Evolutionary conservation across 441 rosid species (phyloP).

Genomic region (Bocquillonia castaneifolia): DNA sequence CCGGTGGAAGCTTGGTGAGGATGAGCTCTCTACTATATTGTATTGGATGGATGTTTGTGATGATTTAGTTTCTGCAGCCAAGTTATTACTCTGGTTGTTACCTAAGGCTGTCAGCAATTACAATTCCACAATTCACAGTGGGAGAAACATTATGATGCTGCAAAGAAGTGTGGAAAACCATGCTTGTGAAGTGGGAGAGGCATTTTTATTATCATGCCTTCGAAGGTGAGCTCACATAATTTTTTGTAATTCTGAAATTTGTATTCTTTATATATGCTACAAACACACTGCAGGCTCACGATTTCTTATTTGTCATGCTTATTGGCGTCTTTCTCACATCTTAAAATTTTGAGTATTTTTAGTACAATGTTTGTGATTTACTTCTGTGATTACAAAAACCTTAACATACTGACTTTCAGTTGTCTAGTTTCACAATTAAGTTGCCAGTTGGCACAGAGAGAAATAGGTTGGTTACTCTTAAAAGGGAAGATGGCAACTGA

Average conservation of each 20-base stretch:
- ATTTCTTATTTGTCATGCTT: neutral
- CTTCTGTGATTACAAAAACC: neutral
- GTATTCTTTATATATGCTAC: neutral
- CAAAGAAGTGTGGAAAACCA: constrained; percentile 67
- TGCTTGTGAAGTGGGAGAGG: constrained; percentile 82
- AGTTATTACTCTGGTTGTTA: constrained; percentile 86
- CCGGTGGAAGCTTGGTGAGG: constrained; percentile 94
- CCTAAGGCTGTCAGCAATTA: constrained; percentile 66
- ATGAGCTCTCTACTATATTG: constrained; percentile 71
- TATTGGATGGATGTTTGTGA: constrained; percentile 75
- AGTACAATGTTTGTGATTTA: too few species aligned
- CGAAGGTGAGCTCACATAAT: constrained; percentile 54
- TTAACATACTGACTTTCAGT: neutral
- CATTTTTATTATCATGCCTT: constrained; percentile 69
- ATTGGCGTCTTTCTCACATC: neutral
- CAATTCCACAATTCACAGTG: constrained; percentile 59
- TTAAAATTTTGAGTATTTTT: neutral
- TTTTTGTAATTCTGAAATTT: constrained; percentile 3
- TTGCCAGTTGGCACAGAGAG: neutral
- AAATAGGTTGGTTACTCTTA: neutral
- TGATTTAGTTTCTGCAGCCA: constrained; percentile 73
- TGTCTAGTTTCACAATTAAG: neutral
- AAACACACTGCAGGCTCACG: neutral
- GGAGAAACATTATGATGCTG: constrained; percentile 52
- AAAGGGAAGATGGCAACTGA: neutral